phyloP scores from a whole-genome alignment of 1,139 yeast species.

The Hyphopichia buzzinii region DNA sequence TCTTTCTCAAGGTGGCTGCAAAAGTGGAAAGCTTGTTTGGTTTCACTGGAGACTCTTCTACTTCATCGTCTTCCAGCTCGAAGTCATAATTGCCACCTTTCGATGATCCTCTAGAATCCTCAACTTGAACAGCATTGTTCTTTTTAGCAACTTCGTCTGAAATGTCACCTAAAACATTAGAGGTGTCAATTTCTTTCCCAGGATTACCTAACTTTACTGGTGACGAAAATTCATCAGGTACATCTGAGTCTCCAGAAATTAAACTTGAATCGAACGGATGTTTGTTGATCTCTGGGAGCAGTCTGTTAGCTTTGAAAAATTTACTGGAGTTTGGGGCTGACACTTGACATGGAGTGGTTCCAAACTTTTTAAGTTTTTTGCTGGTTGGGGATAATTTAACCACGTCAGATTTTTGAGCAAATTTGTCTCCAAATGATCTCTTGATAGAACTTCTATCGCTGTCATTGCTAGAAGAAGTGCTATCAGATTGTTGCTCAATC shows the following conservation, averaged over 20 bases:
- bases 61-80: slow-evolving; percentile 26
- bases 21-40: slow-evolving; percentile 10
- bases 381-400: slow-evolving; percentile 25
- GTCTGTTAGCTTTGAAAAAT: not conserved
- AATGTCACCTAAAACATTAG: slow-evolving; percentile 16
- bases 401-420: not conserved
- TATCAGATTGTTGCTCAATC: slow-evolving; percentile 1
- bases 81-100: not conserved
- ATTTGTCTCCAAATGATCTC: slow-evolving; percentile 3
- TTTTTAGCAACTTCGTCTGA: slow-evolving; percentile 16
- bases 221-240: slow-evolving; percentile 34
- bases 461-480: slow-evolving; percentile 5
- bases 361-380: slow-evolving; percentile 20
- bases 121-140: not conserved
- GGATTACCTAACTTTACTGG: slow-evolving; percentile 14
- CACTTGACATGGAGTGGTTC: slow-evolving; percentile 4
- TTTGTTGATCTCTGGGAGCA: slow-evolving; percentile 1
- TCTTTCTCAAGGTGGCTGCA: slow-evolving; percentile 23
- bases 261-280: slow-evolving; percentile 18
- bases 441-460: slow-evolving; percentile 2
- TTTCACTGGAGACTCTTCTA: slow-evolving; percentile 45
- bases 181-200: slow-evolving; percentile 8
- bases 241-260: slow-evolving; percentile 34
- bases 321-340: not conserved
- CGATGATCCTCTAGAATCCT: not conserved